Base-by-base conservation (phyloP, 768 basidiomycete species). In the Cyclocybe cylindracea region DNA sequence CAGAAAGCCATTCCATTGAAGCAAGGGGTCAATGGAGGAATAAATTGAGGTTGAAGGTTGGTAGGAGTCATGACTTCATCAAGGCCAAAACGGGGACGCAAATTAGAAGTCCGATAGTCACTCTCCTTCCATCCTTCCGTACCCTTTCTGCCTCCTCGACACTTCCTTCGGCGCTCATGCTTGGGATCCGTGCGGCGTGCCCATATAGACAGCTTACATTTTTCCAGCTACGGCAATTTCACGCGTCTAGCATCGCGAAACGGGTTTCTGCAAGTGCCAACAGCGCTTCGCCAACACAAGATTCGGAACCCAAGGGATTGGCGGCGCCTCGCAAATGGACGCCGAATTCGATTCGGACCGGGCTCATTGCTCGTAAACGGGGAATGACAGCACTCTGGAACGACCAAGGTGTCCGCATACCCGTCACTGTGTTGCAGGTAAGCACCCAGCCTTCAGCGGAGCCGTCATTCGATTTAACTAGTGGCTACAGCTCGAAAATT, bases 371-470 rank as follows among this genome's bases (percentile, higher is more conserved):
- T 19, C 82, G 88, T 51, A 99, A 99, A 76, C 85, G 93, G 50
- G 97, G 97, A 40, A 98, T 98, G 97, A 89, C 91, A 8, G 83
- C 83, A 10, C 73, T 98, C 63, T 98, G 93, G 91, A 91, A 94
- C 64, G 82, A 89, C 66, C 87, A 92, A 51, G 97, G 97, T 19
- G 84, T 83, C 34, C 79, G 90, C 44, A 77, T 89, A 58, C 96
- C 97, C 1, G 93, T 97, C 29, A 99, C 97, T 0, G 85, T 99
- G 43, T 82, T 99, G 37, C 94, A 98, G 80, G 96, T 94, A 58
- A 57, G 79, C 61, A 48, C 41, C 11, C 35, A 32, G 11, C 31
- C 10, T n/a, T 32, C 19, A 36, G 11, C 46, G 24, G 42, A 37
- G 7, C 35, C 33, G 11, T 19, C 29, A 10, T 14, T 42, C 50